Conservation (phyloP, 1,284 basidiomycete species). For the Flammula alnicola region DNA sequence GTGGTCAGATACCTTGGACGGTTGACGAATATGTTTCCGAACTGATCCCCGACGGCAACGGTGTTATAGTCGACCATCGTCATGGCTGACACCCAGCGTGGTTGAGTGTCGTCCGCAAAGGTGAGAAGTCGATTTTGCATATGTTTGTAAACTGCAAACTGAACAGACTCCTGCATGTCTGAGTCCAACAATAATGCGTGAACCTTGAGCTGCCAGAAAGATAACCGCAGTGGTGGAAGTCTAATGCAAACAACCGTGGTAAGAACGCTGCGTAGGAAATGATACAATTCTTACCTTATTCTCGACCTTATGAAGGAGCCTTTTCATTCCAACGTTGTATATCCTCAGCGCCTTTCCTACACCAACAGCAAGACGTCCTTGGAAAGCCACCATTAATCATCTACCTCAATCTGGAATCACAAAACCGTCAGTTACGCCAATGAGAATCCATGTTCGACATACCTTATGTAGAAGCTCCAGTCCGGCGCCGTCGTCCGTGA, state of each 20-base stretch:
- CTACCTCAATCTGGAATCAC: constrained; percentile 90
- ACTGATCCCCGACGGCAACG: constrained; percentile 90
- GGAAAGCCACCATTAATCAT: constrained; percentile 92
- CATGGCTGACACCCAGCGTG: constrained; percentile 87
- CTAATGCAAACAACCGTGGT: constrained; percentile 44
- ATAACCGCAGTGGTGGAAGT: constrained; percentile 86
- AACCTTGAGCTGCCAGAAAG: constrained; percentile 90
- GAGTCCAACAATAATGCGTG: constrained; percentile 91
- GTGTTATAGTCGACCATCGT: constrained; percentile 98
- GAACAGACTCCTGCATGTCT: constrained; percentile 97
- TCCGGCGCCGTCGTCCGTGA: constrained; percentile 78
- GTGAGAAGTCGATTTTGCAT: constrained; percentile 92
- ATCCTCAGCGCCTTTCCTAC: constrained; percentile 91
- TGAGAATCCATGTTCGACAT: constrained; percentile 21
- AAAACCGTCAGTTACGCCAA: not conserved
- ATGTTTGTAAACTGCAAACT: constrained; percentile 93
- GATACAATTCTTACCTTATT: constrained; percentile 91
- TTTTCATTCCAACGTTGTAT: constrained; percentile 98
- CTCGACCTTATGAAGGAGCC: constrained; percentile 94
- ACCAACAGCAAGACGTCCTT: constrained; percentile 90
- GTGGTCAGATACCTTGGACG: constrained; percentile 84
- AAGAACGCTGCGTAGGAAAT: constrained; percentile 28
- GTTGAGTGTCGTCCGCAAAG: constrained; percentile 94
- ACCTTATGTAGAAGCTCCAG: constrained; percentile 92
- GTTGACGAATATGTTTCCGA: constrained; percentile 96